A percentile compares a stretch with the other conserved stretches of the same genome.
phyloP scores from a whole-genome alignment of 768 basidiomycete species.

The Boletus insuetus region DNA sequence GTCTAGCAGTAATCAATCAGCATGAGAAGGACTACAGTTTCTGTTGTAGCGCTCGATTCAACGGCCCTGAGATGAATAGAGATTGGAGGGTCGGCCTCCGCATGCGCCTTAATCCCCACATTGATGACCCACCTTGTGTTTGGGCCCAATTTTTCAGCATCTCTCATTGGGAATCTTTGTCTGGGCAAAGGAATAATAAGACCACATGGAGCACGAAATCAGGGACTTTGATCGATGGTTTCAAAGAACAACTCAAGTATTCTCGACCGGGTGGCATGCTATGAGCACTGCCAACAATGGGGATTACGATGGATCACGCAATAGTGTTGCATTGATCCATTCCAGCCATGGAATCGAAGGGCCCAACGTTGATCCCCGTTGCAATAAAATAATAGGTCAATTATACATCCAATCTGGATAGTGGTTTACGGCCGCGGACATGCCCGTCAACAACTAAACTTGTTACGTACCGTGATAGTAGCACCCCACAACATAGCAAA shows the following conservation, averaged over 20 bases:
- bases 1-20: background rate
- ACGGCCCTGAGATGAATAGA: background rate
- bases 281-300: background rate
- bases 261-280: background rate
- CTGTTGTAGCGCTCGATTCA: background rate
- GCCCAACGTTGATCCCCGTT: background rate
- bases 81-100: background rate
- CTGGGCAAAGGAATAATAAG: background rate
- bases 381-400: background rate
- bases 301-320: background rate
- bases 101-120: background rate
- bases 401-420: background rate
- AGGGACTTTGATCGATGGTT: background rate
- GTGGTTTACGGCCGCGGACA: background rate
- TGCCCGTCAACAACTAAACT: background rate
- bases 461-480: constrained; percentile 6
- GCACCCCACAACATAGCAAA: background rate
- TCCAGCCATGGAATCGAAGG: background rate
- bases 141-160: background rate
- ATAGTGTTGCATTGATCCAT: background rate
- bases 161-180: background rate
- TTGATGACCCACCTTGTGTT: background rate
- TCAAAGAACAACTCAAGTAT: background rate
- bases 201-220: background rate
- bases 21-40: background rate